Percentiles rank a stretch among this genome's conserved stretches.
phyloP scores from a whole-genome alignment of 2,329 filamentous ascomycete species.

The Neoarthrinium moseri region DNA sequence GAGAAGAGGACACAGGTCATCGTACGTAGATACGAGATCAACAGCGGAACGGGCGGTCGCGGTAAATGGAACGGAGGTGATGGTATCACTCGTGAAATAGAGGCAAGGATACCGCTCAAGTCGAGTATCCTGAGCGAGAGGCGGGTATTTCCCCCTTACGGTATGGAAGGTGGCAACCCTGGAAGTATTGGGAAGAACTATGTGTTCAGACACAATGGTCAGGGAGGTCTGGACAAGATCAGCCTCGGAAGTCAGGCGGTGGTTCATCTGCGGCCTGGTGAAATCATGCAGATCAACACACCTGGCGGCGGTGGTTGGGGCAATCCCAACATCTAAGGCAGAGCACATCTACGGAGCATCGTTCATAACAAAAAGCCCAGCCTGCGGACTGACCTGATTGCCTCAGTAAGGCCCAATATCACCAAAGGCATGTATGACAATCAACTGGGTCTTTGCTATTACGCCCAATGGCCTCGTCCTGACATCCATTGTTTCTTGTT shows the following conservation, averaged over 20 bases:
- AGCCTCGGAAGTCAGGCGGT: constrained; percentile 31
- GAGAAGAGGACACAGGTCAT: constrained; percentile 70
- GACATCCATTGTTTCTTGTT: too few species aligned
- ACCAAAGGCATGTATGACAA: too few species aligned
- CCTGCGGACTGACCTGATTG: too few species aligned
- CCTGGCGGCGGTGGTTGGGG: constrained; percentile 32
- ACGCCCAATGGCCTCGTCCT: too few species aligned
- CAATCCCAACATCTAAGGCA: constrained; percentile 3
- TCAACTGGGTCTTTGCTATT: too few species aligned
- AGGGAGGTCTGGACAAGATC: constrained; percentile 24
- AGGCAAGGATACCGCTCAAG: constrained; percentile 68
- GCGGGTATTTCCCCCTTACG: constrained; percentile 69
- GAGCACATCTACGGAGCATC: too few species aligned
- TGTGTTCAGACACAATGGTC: constrained; percentile 25
- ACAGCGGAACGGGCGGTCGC: constrained; percentile 53
- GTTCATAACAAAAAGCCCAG: too few species aligned
- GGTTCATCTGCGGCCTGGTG: constrained; percentile 28
- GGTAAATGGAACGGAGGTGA: constrained; percentile 64
- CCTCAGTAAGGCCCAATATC: too few species aligned
- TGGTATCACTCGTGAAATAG: constrained; percentile 68
- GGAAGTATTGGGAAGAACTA: constrained; percentile 62
- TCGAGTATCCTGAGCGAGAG: constrained; percentile 70
- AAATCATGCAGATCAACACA: constrained; percentile 33
- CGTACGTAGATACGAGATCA: constrained; percentile 60
- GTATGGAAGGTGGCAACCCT: constrained; percentile 66